Evolutionary conservation across 192 early-diverging fungal genomes (phyloP).

Genomic region (Coemansia sp.): DNA sequence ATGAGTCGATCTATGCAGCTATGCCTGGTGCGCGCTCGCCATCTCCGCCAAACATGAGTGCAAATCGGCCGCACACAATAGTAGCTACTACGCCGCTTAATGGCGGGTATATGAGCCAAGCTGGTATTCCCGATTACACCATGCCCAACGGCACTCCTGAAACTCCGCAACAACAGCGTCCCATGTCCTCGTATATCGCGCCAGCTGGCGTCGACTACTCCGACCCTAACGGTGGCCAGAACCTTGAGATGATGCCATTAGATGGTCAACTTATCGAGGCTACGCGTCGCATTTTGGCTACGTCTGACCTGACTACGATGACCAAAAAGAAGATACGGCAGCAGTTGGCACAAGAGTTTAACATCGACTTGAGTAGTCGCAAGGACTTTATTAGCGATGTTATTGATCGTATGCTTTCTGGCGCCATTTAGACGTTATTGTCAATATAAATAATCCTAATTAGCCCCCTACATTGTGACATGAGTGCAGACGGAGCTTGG

Average conservation of each 20-base stretch:
- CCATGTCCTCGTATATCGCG: slow-evolving; percentile 7
- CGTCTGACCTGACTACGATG: slow-evolving; percentile 68
- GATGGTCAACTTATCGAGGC: slow-evolving; percentile 72
- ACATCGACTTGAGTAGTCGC: slow-evolving; percentile 64
- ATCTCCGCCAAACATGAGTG: not conserved
- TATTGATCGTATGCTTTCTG: slow-evolving; percentile 55
- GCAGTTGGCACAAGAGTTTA: slow-evolving; percentile 65
- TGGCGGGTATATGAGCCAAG: not conserved
- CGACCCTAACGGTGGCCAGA: slow-evolving; percentile 2
- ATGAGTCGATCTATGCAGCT: not conserved
- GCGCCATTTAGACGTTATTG: slow-evolving; percentile 2
- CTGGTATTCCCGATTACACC: not conserved
- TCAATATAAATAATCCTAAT: not conserved
- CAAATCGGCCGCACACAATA: not conserved
- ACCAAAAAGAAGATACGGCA: slow-evolving; percentile 85
- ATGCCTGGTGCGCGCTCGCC: not conserved
- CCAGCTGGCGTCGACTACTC: slow-evolving; percentile 6
- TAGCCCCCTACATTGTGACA: not conserved
- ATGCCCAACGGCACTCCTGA: slow-evolving; percentile 3
- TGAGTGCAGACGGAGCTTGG: not conserved
- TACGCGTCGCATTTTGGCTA: slow-evolving; percentile 68
- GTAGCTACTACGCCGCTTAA: not conserved
- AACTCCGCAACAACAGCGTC: not conserved
- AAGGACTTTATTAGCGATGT: slow-evolving; percentile 75
- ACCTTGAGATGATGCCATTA: slow-evolving; percentile 48